phyloP scores from a whole-genome alignment of 345 rosid species.

The Populus euphratica region DNA sequence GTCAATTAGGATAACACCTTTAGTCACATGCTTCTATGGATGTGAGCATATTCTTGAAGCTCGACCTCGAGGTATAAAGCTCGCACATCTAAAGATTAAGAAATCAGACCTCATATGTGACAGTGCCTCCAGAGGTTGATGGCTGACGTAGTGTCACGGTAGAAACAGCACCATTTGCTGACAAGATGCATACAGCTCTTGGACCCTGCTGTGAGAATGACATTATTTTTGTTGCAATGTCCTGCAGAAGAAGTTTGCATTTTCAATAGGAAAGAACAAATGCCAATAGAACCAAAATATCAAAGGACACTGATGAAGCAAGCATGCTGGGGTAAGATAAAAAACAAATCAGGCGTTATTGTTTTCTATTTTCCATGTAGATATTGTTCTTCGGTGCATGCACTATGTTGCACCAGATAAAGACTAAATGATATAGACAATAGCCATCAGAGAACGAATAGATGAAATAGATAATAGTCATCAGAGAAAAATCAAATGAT shows the following conservation, averaged over 20 bases:
- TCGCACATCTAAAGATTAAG: slow-evolving; percentile 6
- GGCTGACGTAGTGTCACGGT: slow-evolving; percentile 84
- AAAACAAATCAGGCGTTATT: not conserved
- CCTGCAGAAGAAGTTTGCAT: slow-evolving; percentile 36
- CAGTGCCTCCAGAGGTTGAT: slow-evolving; percentile 65
- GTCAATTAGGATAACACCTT: not conserved
- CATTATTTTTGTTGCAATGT: slow-evolving; percentile 73
- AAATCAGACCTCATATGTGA: slow-evolving; percentile 79
- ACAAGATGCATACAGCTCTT: slow-evolving; percentile 75
- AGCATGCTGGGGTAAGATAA: not conserved
- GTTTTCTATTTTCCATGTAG: not conserved
- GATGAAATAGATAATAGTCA: not conserved
- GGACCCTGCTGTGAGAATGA: slow-evolving; percentile 86
- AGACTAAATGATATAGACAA: not conserved
- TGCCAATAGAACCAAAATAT: not conserved
- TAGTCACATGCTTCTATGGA: not conserved
- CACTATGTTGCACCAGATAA: not conserved
- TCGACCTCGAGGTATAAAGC: not conserved
- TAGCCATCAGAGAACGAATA: not conserved
- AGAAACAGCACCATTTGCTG: slow-evolving; percentile 89
- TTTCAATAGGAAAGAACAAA: slow-evolving; percentile 7
- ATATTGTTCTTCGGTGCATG: not conserved
- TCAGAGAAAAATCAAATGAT: not conserved
- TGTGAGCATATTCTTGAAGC: not conserved
- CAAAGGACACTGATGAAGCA: not conserved